Conservation (phyloP, 768 basidiomycete genomes). For the Trametes punicea region DNA sequence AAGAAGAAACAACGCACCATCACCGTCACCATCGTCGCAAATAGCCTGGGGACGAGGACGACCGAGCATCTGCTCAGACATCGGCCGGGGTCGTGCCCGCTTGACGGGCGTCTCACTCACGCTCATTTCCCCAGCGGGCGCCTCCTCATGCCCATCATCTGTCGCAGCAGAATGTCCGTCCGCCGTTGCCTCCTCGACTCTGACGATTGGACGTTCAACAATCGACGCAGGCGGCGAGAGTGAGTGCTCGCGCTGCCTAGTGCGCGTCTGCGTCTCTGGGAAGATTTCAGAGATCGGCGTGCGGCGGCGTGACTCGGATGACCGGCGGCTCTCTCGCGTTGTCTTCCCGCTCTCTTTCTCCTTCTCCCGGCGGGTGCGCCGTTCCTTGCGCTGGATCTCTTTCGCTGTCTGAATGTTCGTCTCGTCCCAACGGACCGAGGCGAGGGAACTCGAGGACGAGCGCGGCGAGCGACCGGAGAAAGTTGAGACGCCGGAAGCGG, state of each 20-base stretch:
- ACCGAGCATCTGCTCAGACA: conserved; percentile 61
- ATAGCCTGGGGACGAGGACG: conserved; percentile 47
- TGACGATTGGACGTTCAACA: conserved; percentile 31
- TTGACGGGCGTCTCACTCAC: conserved; percentile 34
- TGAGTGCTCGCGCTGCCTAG: conserved; percentile 12
- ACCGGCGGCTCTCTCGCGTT: conserved; percentile 41
- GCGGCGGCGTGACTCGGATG: conserved; percentile 50
- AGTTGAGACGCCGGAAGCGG: conserved; percentile 38
- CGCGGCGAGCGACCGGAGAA: conserved; percentile 40
- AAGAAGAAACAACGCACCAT: conserved; percentile 42
- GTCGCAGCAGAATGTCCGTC: conserved; percentile 42
- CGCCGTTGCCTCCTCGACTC: conserved; percentile 49
- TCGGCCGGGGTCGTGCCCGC: conserved; percentile 49
- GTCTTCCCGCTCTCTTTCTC: conserved; percentile 24
- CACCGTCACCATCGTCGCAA: conserved; percentile 49
- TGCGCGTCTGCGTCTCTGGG: conserved; percentile 36
- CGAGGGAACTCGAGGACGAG: conserved; percentile 31
- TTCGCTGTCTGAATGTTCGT: conserved; percentile 45
- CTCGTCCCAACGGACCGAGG: conserved; percentile 52
- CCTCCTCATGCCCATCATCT: conserved; percentile 1
- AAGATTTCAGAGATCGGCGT: conserved; percentile 60
- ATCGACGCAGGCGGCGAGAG: conserved; percentile 9
- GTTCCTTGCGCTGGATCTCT: conserved; percentile 36
- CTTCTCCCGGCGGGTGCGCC: conserved; percentile 32
- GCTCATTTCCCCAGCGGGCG: conserved; percentile 17